Evolutionary conservation across 2,329 filamentous ascomycete species (phyloP), one percentile per base, ranked within the genome.

Genomic region (Exophiala lecanii-corni): DNA sequence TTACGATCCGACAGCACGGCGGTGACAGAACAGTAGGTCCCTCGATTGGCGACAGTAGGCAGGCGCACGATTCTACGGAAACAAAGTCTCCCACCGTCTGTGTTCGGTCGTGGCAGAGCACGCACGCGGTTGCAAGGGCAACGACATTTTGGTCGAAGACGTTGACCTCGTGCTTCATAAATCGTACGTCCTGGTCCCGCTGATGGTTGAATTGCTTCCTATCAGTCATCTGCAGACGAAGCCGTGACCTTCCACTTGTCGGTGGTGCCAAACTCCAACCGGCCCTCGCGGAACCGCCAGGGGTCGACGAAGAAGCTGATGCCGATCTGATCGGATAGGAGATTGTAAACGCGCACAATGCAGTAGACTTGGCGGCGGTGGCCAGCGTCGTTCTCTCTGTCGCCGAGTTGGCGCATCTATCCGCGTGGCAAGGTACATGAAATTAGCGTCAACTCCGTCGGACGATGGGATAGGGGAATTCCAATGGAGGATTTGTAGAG

Each of bases 321-420:
- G 16, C 43, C 43, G 33, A 47, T 47, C 9, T 16, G 7, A 2
- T 43, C 33, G 16, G 18, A 41, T 2, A 47, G 39, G 6, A 47
- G 43, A 17, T 47, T 38, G 26, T 47, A 47, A 13, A 47, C 39
- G 13, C 39, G 39, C n/a, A 39, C 39, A 20, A 47, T 30, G 28
- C 39, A 42, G 18, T 47, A 47, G 9, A 47, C 43, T 25, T 38
- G 20, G 16, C 16, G 9, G 9, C 40, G 32, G 16, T 20, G 25
- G 10, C 12, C 33, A 12, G 18, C 12, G 28, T 38, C 21, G 18
- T 28, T 9, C n/a, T 28, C 25, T 28, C 25, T 28, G 25, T 9
- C 25, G 25, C 25, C 25, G n/a, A 28, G 25, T 9, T n/a, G n/a
- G 25, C 25, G 25, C 25, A 28, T 28, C 25, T 28, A 28, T 28